Percentiles rank a stretch among this genome's conserved stretches.
phyloP scores from a whole-genome alignment of 2,329 filamentous ascomycete species.

The Monosporascus cannonballus region DNA sequence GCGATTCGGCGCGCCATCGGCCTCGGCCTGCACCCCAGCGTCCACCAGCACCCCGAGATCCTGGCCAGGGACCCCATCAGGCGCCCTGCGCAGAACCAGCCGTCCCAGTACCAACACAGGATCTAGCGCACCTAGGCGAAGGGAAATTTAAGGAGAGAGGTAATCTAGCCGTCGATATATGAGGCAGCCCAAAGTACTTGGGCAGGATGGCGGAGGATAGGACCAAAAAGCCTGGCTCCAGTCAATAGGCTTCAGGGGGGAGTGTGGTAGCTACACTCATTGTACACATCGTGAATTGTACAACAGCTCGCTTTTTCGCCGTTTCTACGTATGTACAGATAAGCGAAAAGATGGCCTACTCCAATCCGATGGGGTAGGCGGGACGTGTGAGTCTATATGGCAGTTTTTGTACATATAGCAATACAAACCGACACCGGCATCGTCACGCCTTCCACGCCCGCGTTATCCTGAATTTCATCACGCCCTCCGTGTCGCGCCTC shows the following conservation, averaged over 20 bases:
- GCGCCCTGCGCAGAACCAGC: constrained; percentile 11
- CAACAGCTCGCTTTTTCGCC: constrained; percentile 15
- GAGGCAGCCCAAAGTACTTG: no score
- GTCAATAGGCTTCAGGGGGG: no score
- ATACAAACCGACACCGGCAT: constrained; percentile 1
- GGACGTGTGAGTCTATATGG: constrained; percentile 9
- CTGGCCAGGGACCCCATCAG: constrained; percentile 36
- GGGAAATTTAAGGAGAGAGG: not conserved
- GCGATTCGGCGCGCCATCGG: constrained; percentile 85
- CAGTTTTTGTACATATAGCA: constrained; percentile 25
- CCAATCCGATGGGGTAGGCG: no score
- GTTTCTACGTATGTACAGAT: constrained; percentile 23
- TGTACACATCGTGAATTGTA: constrained; percentile 9
- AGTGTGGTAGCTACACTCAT: no score
- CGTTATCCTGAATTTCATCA: constrained; percentile 43
- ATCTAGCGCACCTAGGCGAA: constrained; percentile 2
- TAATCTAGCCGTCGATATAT: no score
- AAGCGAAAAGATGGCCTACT: not conserved
- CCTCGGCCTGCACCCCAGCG: constrained; percentile 84
- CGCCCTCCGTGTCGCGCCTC: constrained; percentile 35
- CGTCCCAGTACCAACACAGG: constrained; percentile 6
- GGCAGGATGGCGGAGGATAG: no score
- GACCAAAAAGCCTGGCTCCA: no score
- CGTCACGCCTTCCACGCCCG: constrained; percentile 42
- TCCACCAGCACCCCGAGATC: constrained; percentile 83